Percentiles rank a stretch among this genome's conserved stretches.
phyloP scores from a whole-genome alignment of 2,329 filamentous ascomycete genomes.

The Penicillium sp. region DNA sequence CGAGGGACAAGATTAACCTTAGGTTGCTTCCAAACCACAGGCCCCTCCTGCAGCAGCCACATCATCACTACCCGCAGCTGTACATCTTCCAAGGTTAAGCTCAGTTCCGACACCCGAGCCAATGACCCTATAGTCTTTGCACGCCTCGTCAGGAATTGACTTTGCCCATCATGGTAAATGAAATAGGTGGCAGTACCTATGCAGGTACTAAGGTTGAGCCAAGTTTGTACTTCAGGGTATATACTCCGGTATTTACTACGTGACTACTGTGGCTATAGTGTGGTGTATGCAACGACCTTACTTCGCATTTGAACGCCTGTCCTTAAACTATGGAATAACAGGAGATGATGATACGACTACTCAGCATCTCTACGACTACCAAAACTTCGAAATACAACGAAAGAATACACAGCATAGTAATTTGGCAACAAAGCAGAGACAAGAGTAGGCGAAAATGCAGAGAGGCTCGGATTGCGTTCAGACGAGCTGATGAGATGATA shows the following conservation, averaged over 20 bases:
- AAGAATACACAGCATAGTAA: constrained; percentile 1
- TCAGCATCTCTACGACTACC: not conserved
- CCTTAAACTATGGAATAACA: not conserved
- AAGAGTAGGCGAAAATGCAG: constrained; percentile 16
- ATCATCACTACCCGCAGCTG: too few species aligned
- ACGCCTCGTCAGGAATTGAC: not conserved
- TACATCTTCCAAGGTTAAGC: too few species aligned
- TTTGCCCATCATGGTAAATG: not conserved
- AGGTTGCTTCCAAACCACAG: too few species aligned
- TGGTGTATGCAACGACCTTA: not conserved
- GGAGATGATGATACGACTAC: constrained; percentile 1
- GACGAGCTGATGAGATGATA: constrained; percentile 26
- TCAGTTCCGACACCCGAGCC: not conserved
- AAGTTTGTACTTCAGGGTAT: too few species aligned
- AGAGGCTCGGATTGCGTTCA: constrained; percentile 26
- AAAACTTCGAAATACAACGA: not conserved
- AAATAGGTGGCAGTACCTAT: too few species aligned
- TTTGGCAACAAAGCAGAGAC: constrained; percentile 4
- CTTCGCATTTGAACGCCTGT: not conserved
- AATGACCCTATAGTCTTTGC: not conserved
- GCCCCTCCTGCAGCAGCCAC: too few species aligned
- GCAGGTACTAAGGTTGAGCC: too few species aligned
- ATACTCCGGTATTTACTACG: not conserved
- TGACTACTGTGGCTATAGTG: not conserved
- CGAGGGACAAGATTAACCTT: too few species aligned